These are phyloP conservation scores for Beauveria asiatica DNA, from an alignment of 2,329 filamentous ascomycete genomes.

Conservation along the genomic window DNA sequence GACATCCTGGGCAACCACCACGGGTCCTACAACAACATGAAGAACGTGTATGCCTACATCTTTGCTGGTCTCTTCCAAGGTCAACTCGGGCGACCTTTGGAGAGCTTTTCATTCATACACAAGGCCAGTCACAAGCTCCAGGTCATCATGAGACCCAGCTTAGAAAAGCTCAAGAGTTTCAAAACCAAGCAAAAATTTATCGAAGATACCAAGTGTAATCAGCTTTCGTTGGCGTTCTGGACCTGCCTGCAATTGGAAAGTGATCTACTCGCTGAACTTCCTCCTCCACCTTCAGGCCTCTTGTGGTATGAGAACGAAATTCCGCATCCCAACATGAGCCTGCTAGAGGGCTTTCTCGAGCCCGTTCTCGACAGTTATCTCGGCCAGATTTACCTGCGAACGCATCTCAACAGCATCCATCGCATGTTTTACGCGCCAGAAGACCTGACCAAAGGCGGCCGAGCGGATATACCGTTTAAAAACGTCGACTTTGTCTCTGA, in stretches of 20 bases:
- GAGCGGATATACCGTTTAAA: constrained; percentile 29
- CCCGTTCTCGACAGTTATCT: constrained; percentile 51
- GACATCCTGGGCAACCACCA: constrained; percentile 81
- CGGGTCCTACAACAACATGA: constrained; percentile 69
- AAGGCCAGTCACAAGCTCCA: constrained; percentile 51
- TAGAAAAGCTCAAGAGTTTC: constrained; percentile 38
- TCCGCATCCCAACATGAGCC: constrained; percentile 52
- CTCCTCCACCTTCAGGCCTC: constrained; percentile 51
- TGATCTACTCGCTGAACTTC: constrained; percentile 63
- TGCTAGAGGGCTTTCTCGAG: constrained; percentile 34
- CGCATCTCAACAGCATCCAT: constrained; percentile 56
- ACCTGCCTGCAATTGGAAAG: constrained; percentile 80
- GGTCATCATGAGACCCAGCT: constrained; percentile 63
- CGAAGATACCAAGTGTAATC: constrained; percentile 43
- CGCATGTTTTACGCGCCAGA: constrained; percentile 43
- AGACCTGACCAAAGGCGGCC: constrained; percentile 22
- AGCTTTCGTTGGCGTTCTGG: constrained; percentile 76
- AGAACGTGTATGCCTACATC: constrained; percentile 76
- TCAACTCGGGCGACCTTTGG: constrained; percentile 76
- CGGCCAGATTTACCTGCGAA: constrained; percentile 56
- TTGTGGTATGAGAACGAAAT: constrained; percentile 55
- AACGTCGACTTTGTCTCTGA: constrained; percentile 39
- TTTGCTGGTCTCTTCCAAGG: constrained; percentile 83
- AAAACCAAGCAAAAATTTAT: constrained; percentile 30
- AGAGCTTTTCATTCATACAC: constrained; percentile 63